These are phyloP conservation scores for Kazachstania kunashirensis DNA, from an alignment of 805 yeast genomes.

Conservation along the genomic window DNA sequence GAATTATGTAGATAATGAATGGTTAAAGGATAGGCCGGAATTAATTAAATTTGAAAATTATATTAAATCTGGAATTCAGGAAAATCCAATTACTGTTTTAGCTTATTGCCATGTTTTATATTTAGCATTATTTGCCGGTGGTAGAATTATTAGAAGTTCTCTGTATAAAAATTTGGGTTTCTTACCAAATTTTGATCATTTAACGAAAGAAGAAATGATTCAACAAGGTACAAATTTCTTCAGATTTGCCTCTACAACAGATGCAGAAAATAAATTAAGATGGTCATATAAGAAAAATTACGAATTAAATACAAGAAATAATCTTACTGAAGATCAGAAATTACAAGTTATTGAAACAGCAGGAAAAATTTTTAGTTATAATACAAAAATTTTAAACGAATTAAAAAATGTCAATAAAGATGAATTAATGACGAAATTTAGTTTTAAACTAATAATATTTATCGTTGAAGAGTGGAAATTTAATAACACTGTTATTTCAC, in stretches of 20 bases:
- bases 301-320: conserved; percentile 65
- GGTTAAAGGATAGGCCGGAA: conserved; percentile 26
- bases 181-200: conserved; percentile 65
- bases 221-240: conserved; percentile 58
- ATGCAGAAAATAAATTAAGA: conserved; percentile 60
- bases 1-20: conserved; percentile 12
- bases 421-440: conserved; percentile 44
- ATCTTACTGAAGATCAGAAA: conserved; percentile 63
- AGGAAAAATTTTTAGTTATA: conserved; percentile 53
- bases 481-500: conserved; percentile 8
- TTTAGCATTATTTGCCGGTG: conserved; percentile 81
- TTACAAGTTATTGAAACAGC: conserved; percentile 60
- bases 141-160: conserved; percentile 59
- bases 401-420: conserved; percentile 56
- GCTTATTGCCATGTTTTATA: conserved; percentile 84
- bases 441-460: conserved; percentile 39
- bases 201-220: conserved; percentile 53
- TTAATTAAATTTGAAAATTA: conserved; percentile 57
- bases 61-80: conserved; percentile 42
- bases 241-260: conserved; percentile 31
- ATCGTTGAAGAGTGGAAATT: conserved; percentile 27
- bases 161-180: conserved; percentile 57
- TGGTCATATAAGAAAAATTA: conserved; percentile 62
- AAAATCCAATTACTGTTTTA: conserved; percentile 59
- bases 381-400: conserved; percentile 51